Conservation (phyloP, 2,329 filamentous ascomycete genomes). For the Nemania bipapillata region DNA sequence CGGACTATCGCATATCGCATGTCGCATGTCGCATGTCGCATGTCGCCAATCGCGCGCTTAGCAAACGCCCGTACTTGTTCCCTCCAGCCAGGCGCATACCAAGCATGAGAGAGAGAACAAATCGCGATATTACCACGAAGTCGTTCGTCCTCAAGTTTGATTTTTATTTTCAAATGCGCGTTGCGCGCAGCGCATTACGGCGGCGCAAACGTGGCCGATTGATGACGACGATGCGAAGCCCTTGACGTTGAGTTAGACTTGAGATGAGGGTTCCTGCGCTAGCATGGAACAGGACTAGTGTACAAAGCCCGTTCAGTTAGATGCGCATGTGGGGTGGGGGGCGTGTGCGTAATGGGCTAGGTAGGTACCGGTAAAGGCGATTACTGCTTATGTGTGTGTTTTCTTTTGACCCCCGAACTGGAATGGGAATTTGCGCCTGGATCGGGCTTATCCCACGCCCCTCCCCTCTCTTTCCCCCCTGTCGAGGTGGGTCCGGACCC, state of each 20-base stretch:
- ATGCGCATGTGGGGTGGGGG: background rate
- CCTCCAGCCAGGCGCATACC: background rate
- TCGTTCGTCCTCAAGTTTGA: no score
- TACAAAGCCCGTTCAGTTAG: background rate
- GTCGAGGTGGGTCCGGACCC: conserved; percentile 9
- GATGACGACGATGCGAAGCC: background rate
- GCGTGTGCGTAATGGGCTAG: no score
- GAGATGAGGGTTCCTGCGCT: conserved; percentile 30
- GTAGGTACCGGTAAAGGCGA: no score
- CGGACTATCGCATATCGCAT: conserved; percentile 7
- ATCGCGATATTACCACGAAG: background rate
- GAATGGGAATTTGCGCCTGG: no score
- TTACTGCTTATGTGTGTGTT: no score
- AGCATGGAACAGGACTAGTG: conserved; percentile 5
- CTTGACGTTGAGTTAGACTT: conserved; percentile 38
- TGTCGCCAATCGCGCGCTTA: conserved; percentile 23
- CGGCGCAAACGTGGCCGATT: conserved; percentile 12
- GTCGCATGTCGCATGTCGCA: no score
- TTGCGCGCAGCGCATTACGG: conserved; percentile 14
- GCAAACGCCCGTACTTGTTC: background rate
- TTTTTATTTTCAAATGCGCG: conserved; percentile 26
- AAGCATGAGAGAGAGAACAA: background rate
- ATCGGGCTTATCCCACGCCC: no score
- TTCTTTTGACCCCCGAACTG: no score
- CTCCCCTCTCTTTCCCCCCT: no score